Evolutionary conservation across 192 early-diverging fungal genomes (phyloP).

Genomic region (Linnemannia zychae): DNA sequence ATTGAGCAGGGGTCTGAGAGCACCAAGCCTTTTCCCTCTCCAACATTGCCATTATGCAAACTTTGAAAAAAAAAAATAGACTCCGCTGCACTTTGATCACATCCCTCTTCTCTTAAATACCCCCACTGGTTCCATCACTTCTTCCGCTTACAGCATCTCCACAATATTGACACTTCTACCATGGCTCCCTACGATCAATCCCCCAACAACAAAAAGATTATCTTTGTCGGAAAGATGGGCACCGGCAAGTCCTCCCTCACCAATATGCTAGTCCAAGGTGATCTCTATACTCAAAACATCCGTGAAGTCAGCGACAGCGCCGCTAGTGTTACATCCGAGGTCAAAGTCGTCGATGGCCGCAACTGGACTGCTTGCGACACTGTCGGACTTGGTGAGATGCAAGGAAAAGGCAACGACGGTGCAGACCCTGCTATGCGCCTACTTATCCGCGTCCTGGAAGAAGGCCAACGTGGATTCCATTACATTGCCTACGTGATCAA

Average conservation of each 20-base stretch:
- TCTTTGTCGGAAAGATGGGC: conserved; percentile 29
- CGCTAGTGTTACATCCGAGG: conserved; percentile 11
- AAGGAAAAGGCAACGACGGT: neutral
- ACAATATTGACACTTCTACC: neutral
- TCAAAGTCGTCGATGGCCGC: neutral
- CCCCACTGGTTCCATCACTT: neutral
- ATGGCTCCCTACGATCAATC: neutral
- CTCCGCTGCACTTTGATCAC: too few species aligned
- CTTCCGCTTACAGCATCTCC: neutral
- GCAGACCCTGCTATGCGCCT: conserved; percentile 2
- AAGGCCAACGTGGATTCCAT: conserved; percentile 5
- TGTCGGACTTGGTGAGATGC: conserved; percentile 27
- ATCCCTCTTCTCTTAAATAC: neutral
- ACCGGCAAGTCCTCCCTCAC: conserved; percentile 32
- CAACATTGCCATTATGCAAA: too few species aligned
- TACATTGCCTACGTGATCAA: conserved; percentile 37
- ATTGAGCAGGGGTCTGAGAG: too few species aligned
- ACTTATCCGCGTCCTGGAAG: neutral
- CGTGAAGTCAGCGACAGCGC: conserved; percentile 14
- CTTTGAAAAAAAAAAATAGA: too few species aligned
- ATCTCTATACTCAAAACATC: conserved; percentile 9
- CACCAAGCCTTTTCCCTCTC: too few species aligned
- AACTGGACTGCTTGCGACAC: conserved; percentile 32
- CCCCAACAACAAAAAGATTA: conserved; percentile 15
- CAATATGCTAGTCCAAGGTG: conserved; percentile 37